These are phyloP conservation scores for Laburnicola sp. DNA, from an alignment of 2,329 filamentous ascomycete genomes.

Conservation along the genomic window DNA sequence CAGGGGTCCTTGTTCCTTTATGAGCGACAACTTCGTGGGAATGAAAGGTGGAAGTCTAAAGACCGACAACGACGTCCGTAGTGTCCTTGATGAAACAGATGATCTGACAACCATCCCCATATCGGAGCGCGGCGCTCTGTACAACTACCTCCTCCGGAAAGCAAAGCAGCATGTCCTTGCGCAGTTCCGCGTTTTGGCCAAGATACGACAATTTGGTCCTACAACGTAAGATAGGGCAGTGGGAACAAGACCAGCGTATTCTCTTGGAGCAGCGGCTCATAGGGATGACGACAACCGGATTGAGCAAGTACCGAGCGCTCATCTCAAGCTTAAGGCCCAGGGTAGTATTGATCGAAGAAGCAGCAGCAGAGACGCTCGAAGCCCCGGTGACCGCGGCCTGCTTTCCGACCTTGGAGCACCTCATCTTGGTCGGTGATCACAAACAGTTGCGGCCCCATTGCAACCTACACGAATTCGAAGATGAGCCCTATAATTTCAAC, in stretches of 20 bases:
- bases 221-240: constrained; percentile 60
- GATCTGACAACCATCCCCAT: constrained; percentile 66
- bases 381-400: constrained; percentile 63
- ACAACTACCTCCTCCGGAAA: constrained; percentile 63
- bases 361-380: constrained; percentile 75
- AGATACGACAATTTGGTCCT: constrained; percentile 56
- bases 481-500: constrained; percentile 62
- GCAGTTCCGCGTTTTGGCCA: constrained; percentile 56
- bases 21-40: constrained; percentile 49
- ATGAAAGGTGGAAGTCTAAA: constrained; percentile 20
- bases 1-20: constrained; percentile 28
- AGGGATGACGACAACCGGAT: constrained; percentile 75
- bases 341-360: constrained; percentile 76
- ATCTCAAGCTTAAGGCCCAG: constrained; percentile 67
- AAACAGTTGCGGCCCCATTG: constrained; percentile 63
- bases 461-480: constrained; percentile 60
- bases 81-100: constrained; percentile 43
- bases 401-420: constrained; percentile 62
- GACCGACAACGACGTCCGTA: constrained; percentile 39
- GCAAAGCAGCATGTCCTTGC: constrained; percentile 54
- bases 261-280: constrained; percentile 55
- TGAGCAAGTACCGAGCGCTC: constrained; percentile 77
- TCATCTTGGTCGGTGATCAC: constrained; percentile 67
- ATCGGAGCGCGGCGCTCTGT: constrained; percentile 64
- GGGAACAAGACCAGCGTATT: constrained; percentile 59